Conservation (phyloP, 352 stramenopile species). For the Elongisporangium prolatum region DNA sequence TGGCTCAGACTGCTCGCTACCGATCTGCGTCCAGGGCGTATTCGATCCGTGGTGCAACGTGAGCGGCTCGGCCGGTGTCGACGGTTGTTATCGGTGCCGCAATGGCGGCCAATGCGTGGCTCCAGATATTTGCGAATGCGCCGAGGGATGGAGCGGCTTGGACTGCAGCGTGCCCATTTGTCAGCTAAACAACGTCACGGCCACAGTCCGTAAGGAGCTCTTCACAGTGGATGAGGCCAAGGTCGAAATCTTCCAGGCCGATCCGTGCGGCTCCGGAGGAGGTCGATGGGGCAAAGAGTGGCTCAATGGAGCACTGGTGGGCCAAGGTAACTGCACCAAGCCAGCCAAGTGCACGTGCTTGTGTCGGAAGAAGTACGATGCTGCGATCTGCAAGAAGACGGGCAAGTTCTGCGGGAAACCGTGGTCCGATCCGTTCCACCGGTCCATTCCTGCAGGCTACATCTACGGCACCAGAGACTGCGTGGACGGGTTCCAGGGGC, state of each 20-base stretch:
- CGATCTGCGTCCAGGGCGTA: constrained; percentile 93
- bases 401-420: constrained; percentile 82
- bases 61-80: constrained; percentile 28
- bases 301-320: constrained; percentile 65
- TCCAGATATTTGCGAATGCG: constrained; percentile 90
- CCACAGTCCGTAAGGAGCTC: constrained; percentile 77
- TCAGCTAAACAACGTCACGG: constrained; percentile 39
- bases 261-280: constrained; percentile 89
- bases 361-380: constrained; percentile 83
- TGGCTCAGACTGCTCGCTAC: constrained; percentile 92
- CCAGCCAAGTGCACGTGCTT: constrained; percentile 90
- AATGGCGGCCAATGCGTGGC: constrained; percentile 92
- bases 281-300: constrained; percentile 68
- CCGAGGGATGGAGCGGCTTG: constrained; percentile 91
- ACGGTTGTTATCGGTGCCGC: constrained; percentile 93
- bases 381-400: constrained; percentile 50
- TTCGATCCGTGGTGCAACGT: constrained; percentile 90
- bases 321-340: constrained; percentile 92
- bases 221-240: constrained; percentile 94
- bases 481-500: constrained; percentile 91
- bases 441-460: constrained; percentile 72
- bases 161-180: constrained; percentile 94
- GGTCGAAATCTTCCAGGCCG: constrained; percentile 88
- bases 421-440: constrained; percentile 73
- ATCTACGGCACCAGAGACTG: constrained; percentile 92